Percentiles rank a stretch among this genome's conserved stretches.
Evolutionary conservation across 495 filamentous ascomycete species (phyloP).

Genomic region (Letharia lupina): DNA sequence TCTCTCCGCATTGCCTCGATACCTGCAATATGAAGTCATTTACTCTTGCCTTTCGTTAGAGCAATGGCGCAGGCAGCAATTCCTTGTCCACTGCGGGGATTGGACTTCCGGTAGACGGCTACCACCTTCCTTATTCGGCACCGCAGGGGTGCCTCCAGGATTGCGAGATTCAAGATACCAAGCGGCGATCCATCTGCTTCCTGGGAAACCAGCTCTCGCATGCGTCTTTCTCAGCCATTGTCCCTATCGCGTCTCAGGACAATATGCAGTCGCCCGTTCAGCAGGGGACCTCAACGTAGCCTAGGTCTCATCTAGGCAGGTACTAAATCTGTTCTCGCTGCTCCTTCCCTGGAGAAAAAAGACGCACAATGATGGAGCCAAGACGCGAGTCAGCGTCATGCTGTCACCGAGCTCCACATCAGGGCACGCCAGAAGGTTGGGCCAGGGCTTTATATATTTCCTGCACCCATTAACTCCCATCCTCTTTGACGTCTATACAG

Average conservation of each 20-base stretch:
- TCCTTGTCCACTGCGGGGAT: conserved; percentile 3
- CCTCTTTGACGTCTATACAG: neutral
- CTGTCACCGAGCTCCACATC: neutral
- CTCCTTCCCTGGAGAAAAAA: neutral
- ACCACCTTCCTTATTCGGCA: conserved; percentile 16
- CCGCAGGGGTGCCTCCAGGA: neutral
- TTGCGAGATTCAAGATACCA: neutral
- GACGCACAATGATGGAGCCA: neutral
- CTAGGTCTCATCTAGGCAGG: conserved; percentile 6
- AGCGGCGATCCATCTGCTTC: neutral
- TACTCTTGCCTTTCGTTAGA: neutral
- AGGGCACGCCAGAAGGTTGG: neutral
- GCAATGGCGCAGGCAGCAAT: neutral
- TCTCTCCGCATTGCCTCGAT: neutral
- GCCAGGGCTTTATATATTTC: neutral
- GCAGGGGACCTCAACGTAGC: neutral
- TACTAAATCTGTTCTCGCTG: neutral
- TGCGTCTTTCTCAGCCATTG: neutral
- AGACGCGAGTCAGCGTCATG: conserved; percentile 8
- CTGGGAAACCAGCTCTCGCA: neutral
- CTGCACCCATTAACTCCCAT: neutral
- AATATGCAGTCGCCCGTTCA: conserved; percentile 1
- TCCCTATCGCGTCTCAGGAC: neutral
- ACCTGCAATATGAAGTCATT: neutral
- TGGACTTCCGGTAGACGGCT: neutral